These are phyloP conservation scores for Sphaerostilbella broomeana DNA, from an alignment of 2,329 filamentous ascomycete genomes.

Conservation along the genomic window DNA sequence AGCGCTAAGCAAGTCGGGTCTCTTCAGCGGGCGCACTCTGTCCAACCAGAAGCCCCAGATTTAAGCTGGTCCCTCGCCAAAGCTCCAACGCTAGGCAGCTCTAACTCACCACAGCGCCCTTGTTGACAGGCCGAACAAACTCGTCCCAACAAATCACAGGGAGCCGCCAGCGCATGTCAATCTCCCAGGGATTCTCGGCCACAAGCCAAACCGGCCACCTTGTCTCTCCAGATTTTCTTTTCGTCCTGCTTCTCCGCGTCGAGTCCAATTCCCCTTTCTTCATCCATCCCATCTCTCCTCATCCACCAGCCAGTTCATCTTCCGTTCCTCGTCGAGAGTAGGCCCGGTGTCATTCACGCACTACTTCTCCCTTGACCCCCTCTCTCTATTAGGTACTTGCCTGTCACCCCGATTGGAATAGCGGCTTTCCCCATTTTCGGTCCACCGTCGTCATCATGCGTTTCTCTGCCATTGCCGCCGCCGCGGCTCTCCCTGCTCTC, in stretches of 20 bases:
- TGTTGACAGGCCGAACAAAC: background rate
- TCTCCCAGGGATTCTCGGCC: background rate
- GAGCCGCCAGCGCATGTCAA: constrained; percentile 5
- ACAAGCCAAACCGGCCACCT: constrained; percentile 7
- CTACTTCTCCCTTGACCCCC: background rate
- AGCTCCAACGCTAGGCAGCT: background rate
- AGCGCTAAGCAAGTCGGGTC: no score
- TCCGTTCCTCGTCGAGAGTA: no score
- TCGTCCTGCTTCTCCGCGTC: constrained; percentile 3
- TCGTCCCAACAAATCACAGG: constrained; percentile 11
- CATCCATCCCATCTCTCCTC: background rate
- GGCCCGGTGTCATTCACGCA: no score
- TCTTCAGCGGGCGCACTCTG: no score
- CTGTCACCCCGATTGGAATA: no score
- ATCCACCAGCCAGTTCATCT: no score
- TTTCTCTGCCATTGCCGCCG: constrained; percentile 43
- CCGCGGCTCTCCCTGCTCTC: constrained; percentile 51
- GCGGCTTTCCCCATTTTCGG: no score
- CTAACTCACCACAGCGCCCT: background rate
- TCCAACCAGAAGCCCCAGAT: background rate
- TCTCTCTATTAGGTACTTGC: background rate
- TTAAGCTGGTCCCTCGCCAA: background rate
- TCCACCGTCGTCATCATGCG: constrained; percentile 43
- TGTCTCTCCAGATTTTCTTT: constrained; percentile 1
- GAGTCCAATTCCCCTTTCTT: constrained; percentile 2